These are phyloP conservation scores for Leccinum sublutescens DNA, from an alignment of 768 basidiomycete species.

Conservation along the genomic window DNA sequence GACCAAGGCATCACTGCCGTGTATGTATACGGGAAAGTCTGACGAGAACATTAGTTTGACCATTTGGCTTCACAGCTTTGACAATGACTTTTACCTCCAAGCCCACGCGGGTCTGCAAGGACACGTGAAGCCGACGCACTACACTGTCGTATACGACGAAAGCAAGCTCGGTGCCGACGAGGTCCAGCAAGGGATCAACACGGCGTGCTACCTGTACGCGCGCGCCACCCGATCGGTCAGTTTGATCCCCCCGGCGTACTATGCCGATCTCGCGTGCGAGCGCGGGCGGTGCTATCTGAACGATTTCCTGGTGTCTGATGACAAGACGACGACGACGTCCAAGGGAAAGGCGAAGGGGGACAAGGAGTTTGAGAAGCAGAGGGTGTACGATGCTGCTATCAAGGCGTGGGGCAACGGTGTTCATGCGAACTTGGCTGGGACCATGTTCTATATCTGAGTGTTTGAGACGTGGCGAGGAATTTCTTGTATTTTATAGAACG, in stretches of 20 bases:
- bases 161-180: conserved; percentile 64
- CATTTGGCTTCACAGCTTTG: conserved; percentile 40
- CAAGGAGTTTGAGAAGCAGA: conserved; percentile 29
- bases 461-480: neutral
- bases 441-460: conserved; percentile 74
- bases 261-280: conserved; percentile 82
- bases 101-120: conserved; percentile 76
- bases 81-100: conserved; percentile 69
- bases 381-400: conserved; percentile 21
- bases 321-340: conserved; percentile 42
- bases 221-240: conserved; percentile 84
- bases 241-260: conserved; percentile 76
- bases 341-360: conserved; percentile 32
- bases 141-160: conserved; percentile 80
- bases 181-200: conserved; percentile 70
- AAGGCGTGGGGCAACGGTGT: conserved; percentile 54
- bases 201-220: conserved; percentile 71
- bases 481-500: neutral
- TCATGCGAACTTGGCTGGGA: conserved; percentile 53
- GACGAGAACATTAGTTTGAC: neutral
- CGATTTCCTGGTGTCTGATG: conserved; percentile 58
- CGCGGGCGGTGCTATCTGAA: conserved; percentile 75
- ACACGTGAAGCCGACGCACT: conserved; percentile 70
- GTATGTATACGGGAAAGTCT: conserved; percentile 33
- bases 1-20: conserved; percentile 75